Conservation (phyloP, 495 filamentous ascomycete genomes). For the Schizothecium vesticola region DNA sequence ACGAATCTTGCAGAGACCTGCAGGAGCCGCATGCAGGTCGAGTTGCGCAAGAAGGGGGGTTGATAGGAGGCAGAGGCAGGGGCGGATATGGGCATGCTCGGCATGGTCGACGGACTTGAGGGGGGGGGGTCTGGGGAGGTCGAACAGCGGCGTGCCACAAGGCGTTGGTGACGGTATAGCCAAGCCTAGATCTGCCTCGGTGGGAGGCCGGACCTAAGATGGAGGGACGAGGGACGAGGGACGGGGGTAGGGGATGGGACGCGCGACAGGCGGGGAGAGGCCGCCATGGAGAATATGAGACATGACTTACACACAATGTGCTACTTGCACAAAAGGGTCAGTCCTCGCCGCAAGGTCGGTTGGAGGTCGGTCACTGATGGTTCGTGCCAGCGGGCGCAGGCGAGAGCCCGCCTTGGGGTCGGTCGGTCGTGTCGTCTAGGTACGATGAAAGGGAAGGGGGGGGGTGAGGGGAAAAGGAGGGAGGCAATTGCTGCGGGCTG, state of each 20-base stretch:
- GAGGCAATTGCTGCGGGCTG: too few species aligned
- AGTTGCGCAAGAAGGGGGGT: slow-evolving; percentile 8
- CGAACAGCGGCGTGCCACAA: not conserved
- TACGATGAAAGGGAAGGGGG: not conserved
- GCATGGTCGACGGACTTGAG: not conserved
- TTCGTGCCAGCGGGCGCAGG: not conserved
- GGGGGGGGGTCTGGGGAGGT: not conserved
- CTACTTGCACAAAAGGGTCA: slow-evolving; percentile 20
- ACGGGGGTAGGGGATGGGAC: not conserved
- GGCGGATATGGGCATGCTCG: slow-evolving; percentile 3
- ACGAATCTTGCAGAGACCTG: slow-evolving; percentile 24
- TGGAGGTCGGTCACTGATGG: not conserved
- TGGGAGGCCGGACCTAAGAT: not conserved
- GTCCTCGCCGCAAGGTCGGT: not conserved
- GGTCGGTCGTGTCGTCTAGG: not conserved
- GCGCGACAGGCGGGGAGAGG: slow-evolving; percentile 5
- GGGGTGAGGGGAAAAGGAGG: not conserved
- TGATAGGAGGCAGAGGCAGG: slow-evolving; percentile 2
- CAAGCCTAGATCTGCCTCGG: not conserved
- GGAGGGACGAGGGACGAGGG: not conserved
- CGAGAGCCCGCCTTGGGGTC: not conserved
- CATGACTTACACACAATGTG: slow-evolving; percentile 22
- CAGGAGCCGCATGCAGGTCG: slow-evolving; percentile 32
- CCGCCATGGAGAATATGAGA: slow-evolving; percentile 9
- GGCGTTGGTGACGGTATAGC: not conserved